These are phyloP conservation scores for Bryoglossum gracile DNA, from an alignment of 495 filamentous ascomycete species.

Conservation along the genomic window DNA sequence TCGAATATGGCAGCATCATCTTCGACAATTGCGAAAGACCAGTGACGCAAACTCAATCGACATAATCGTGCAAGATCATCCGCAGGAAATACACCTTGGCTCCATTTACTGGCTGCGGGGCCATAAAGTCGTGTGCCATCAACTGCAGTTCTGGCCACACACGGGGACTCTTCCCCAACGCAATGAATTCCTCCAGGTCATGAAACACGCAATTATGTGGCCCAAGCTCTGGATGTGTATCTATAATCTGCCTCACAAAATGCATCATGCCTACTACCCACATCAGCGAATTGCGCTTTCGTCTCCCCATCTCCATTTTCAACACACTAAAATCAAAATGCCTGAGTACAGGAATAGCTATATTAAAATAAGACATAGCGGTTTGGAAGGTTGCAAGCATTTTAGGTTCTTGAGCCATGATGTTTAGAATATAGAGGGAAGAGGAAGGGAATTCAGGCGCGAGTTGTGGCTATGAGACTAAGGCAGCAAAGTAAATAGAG, in stretches of 20 bases:
- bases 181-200: slow-evolving; percentile 15
- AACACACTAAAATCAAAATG: slow-evolving; percentile 23
- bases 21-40: slow-evolving; percentile 9
- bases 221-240: slow-evolving; percentile 5
- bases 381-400: slow-evolving; percentile 18
- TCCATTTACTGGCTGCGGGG: slow-evolving; percentile 18
- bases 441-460: too few species aligned
- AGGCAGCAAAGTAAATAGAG: too few species aligned
- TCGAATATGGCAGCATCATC: slow-evolving; percentile 18
- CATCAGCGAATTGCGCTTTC: slow-evolving; percentile 21
- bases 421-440: too few species aligned
- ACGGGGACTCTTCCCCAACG: slow-evolving; percentile 8
- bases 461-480: too few species aligned
- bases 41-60: slow-evolving; percentile 13
- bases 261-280: slow-evolving; percentile 22
- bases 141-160: slow-evolving; percentile 12
- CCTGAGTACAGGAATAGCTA: slow-evolving; percentile 18
- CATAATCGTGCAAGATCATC: slow-evolving; percentile 20
- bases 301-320: slow-evolving; percentile 10
- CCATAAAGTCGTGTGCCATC: slow-evolving; percentile 19
- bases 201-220: slow-evolving; percentile 17
- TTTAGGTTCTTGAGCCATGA: slow-evolving; percentile 21
- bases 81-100: slow-evolving; percentile 24
- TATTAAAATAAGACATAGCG: slow-evolving; percentile 22
- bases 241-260: slow-evolving; percentile 20